Evolutionary conservation across 129 eudicot species (phyloP).

Genomic region (Helichrysum umbraculigerum): DNA sequence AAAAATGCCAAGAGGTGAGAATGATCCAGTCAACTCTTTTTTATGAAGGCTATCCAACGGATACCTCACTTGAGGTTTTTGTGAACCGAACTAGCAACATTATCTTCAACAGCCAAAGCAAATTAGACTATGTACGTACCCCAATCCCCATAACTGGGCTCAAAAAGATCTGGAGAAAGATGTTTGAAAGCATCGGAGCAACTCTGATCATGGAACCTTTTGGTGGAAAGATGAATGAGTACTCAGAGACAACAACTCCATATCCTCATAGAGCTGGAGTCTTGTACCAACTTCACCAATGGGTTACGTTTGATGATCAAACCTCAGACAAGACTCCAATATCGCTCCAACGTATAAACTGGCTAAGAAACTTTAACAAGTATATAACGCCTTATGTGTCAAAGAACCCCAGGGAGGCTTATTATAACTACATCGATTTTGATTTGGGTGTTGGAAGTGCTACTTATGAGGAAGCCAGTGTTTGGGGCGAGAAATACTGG

Average conservation of each 20-base stretch:
- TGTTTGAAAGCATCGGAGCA: slow-evolving; percentile 8
- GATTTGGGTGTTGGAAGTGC: too few relatives aligned
- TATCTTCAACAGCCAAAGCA: neutral
- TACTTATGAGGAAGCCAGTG: too few relatives aligned
- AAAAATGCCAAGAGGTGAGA: slow-evolving; percentile 9
- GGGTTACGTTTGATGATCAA: neutral
- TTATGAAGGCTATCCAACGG: neutral
- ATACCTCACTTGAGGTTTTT: neutral
- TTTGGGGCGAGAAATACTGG: too few relatives aligned
- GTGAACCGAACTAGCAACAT: slow-evolving; percentile 3
- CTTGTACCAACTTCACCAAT: slow-evolving; percentile 10
- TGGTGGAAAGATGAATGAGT: slow-evolving; percentile 24
- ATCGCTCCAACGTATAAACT: neutral
- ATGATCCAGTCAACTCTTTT: slow-evolving; percentile 16
- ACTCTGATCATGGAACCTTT: slow-evolving; percentile 12
- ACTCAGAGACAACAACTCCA: slow-evolving; percentile 17
- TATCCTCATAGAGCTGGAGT: slow-evolving; percentile 32
- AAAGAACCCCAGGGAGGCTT: neutral
- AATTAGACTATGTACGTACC: neutral
- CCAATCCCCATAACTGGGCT: slow-evolving; percentile 10
- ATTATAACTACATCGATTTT: too few relatives aligned
- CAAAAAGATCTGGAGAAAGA: slow-evolving; percentile 10
- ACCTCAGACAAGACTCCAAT: neutral
- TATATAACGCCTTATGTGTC: slow-evolving; percentile 27
- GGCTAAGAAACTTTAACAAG: neutral